Conservation (phyloP, 163 green algal species). For the Prototheca wickerhamii region DNA sequence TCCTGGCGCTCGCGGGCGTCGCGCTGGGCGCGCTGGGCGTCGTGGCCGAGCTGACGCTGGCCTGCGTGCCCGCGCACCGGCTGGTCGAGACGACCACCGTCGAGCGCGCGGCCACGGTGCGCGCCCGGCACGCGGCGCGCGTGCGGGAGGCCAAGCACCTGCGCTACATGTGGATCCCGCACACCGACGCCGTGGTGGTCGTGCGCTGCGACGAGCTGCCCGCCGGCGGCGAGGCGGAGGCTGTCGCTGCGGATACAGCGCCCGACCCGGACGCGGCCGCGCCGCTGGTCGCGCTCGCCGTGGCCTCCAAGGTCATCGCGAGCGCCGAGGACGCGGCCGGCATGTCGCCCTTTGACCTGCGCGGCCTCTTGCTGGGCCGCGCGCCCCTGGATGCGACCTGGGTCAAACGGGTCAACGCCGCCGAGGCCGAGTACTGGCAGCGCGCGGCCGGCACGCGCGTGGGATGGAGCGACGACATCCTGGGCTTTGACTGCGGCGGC, state of each 20-base stretch:
- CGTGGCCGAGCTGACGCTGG: conserved; percentile 74
- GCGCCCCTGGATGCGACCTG: conserved; percentile 65
- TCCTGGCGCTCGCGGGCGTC: conserved; percentile 73
- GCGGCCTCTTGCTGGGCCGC: conserved; percentile 72
- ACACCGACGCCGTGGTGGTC: conserved; percentile 90
- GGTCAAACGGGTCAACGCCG: conserved; percentile 46
- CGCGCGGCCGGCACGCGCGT: conserved; percentile 32
- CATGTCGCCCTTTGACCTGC: conserved; percentile 57
- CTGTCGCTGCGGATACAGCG: not conserved
- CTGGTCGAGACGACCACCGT: conserved; percentile 85
- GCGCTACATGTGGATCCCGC: conserved; percentile 95
- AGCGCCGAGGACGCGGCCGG: not conserved
- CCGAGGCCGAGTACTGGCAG: conserved; percentile 81
- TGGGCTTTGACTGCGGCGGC: conserved; percentile 96
- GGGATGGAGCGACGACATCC: conserved; percentile 86
- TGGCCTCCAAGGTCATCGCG: not conserved
- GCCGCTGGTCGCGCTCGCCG: conserved; percentile 2
- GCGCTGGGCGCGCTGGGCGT: conserved; percentile 84
- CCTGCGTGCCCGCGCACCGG: conserved; percentile 66
- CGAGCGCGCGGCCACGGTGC: conserved; percentile 44
- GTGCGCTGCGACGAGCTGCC: conserved; percentile 60
- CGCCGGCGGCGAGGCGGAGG: not conserved
- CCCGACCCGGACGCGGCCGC: not conserved
- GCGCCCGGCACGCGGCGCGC: conserved; percentile 53
- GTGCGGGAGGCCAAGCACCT: conserved; percentile 78